phyloP scores from a whole-genome alignment of 2,329 filamentous ascomycete genomes.

The Lasiodiplodia theobromae region DNA sequence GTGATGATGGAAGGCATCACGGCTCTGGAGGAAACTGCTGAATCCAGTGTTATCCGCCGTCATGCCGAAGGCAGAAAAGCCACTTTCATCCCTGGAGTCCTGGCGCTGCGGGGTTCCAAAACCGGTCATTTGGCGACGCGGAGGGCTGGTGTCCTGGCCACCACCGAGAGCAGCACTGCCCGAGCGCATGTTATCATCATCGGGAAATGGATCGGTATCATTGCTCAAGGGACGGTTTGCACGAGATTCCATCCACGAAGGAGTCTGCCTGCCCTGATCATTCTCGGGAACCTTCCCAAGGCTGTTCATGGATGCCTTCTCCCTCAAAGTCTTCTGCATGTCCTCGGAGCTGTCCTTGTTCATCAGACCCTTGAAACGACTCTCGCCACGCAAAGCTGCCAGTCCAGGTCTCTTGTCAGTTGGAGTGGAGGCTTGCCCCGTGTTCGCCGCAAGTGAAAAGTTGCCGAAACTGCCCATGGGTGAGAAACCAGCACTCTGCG shows the following conservation, averaged over 20 bases:
- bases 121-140: constrained; percentile 54
- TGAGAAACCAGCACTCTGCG: constrained; percentile 68
- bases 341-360: constrained; percentile 78
- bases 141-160: constrained; percentile 72
- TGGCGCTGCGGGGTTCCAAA: constrained; percentile 53
- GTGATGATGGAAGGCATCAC: constrained; percentile 65
- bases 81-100: constrained; percentile 63
- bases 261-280: constrained; percentile 55
- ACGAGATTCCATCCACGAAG: constrained; percentile 59
- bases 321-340: constrained; percentile 57
- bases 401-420: constrained; percentile 75
- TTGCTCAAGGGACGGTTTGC: constrained; percentile 60
- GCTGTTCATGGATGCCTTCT: constrained; percentile 62
- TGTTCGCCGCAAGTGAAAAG: constrained; percentile 71
- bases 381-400: constrained; percentile 74
- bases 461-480: constrained; percentile 88
- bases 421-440: constrained; percentile 61
- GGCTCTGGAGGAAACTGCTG: constrained; percentile 61
- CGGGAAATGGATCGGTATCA: constrained; percentile 74
- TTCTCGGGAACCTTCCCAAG: constrained; percentile 62
- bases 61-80: constrained; percentile 68
- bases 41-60: constrained; percentile 64
- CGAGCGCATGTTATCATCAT: constrained; percentile 68
- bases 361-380: constrained; percentile 84
- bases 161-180: constrained; percentile 78